Evolutionary conservation across 108 stramenopile species (phyloP).

Genomic region (Aurantiochytrium sp.): DNA sequence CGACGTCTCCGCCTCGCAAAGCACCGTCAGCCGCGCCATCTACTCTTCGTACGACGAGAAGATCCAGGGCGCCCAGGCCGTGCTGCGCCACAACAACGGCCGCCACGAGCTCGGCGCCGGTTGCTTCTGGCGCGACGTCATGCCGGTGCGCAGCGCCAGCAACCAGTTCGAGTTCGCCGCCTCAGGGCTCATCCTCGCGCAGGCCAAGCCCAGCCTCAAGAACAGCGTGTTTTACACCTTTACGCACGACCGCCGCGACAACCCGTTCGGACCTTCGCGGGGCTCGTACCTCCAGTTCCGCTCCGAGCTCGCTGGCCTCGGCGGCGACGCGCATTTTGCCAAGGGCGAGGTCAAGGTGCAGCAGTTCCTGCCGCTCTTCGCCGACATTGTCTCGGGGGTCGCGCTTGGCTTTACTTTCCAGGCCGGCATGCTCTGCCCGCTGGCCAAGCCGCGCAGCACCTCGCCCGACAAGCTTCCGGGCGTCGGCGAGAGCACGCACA

Average conservation of each 20-base stretch:
- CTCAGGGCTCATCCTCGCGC: slow-evolving; percentile 10
- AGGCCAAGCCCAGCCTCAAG: slow-evolving; percentile 2
- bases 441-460: background rate
- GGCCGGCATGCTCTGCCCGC: background rate
- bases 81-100: background rate
- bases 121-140: background rate
- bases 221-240: slow-evolving; percentile 20
- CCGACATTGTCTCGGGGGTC: background rate
- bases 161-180: slow-evolving; percentile 16
- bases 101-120: background rate
- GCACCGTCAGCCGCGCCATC: background rate
- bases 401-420: slow-evolving; percentile 12
- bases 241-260: background rate
- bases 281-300: background rate
- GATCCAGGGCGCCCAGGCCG: background rate
- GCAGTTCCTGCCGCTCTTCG: slow-evolving; percentile 10
- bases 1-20: background rate
- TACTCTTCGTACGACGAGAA: background rate
- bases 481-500: background rate
- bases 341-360: slow-evolving; percentile 25
- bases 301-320: background rate
- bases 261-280: background rate
- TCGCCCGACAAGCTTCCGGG: background rate
- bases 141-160: background rate
- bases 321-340: slow-evolving; percentile 14